Evolutionary conservation across 2,329 filamentous ascomycete genomes (phyloP).

Genomic region (Colletotrichum sp.): DNA sequence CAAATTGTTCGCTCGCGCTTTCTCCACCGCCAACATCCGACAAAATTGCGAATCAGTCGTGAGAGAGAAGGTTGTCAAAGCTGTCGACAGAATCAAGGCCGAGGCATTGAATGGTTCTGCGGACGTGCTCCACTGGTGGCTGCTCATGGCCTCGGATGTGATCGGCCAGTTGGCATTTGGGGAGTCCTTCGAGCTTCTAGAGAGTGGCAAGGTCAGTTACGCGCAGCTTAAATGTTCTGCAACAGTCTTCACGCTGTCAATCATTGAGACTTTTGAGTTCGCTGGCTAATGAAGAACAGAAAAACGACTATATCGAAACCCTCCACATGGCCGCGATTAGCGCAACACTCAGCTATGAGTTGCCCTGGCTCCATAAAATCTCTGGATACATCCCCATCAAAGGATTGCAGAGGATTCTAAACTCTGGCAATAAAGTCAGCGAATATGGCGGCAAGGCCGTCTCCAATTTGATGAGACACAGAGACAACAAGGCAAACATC

Average conservation of each 20-base stretch:
- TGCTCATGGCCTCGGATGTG: slow-evolving; percentile 59
- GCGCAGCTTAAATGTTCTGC: background rate
- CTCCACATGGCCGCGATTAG: background rate
- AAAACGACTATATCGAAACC: background rate
- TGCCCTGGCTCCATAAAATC: background rate
- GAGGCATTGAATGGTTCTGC: slow-evolving; percentile 42
- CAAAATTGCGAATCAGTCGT: slow-evolving; percentile 35
- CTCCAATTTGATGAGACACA: background rate
- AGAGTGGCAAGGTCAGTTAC: slow-evolving; percentile 47
- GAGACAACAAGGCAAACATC: background rate
- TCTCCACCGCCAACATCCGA: slow-evolving; percentile 41
- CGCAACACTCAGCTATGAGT: background rate
- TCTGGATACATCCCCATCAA: background rate
- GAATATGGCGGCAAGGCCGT: background rate
- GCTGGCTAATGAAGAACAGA: background rate
- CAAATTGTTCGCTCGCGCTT: slow-evolving; percentile 44
- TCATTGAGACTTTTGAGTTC: background rate
- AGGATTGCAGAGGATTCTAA: background rate
- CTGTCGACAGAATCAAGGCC: slow-evolving; percentile 48
- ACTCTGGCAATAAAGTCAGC: background rate
- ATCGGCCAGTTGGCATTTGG: slow-evolving; percentile 61
- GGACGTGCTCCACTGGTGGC: slow-evolving; percentile 59
- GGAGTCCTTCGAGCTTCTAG: slow-evolving; percentile 57
- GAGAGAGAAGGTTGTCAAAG: slow-evolving; percentile 36
- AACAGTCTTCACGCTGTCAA: background rate